Evolutionary conservation across 2,329 filamentous ascomycete genomes (phyloP), one percentile per base, ranked within the genome.

Genomic region (Diaporthe vexans): DNA sequence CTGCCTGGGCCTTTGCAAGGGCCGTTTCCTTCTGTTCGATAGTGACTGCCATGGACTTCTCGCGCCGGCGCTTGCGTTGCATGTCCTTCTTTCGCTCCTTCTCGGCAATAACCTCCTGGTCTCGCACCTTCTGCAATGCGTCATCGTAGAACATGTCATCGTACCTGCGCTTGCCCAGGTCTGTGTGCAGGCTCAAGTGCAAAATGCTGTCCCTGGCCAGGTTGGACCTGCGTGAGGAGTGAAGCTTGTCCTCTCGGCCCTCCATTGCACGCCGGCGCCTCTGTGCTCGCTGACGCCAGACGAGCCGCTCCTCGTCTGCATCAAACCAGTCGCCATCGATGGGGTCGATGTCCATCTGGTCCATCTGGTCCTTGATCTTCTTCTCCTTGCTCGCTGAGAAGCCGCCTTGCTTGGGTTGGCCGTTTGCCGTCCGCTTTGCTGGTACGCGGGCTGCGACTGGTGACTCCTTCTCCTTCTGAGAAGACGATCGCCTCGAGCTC

Each of bases 51-150:
- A 98, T 95, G 6, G 96, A 97, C 86, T 98, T 98, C 82, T 98
- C 96, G 24, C 97, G 93, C 57, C 97, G 93, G 75, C 97, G 91
- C 86, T 98, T 99, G 77, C 97, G 94, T 83, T 99, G 97, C 95
- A 99, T 98, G 81, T 99, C 97, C 86, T 99, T 99, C 87, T 99
- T 99, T 77, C 97, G 94, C 84, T 99, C 97, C 85, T 99, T 99
- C 84, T 99, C 97, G 76, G 96, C 95, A 75, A 94, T 93, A 10
- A 98, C 88, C 82, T 98, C 96, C 77, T 95, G 94, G 76, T 95
- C 93, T 78, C 97, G 94, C 2, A 98, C 96, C 79, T 98, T 93
- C 71, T 94, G 91, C 75, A 96, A 90, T 1, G 97, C 96, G 54
- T 94, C 92, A 24, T 94, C 91, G 80, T 95, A 95, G 81, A 97